Base-by-base conservation (phyloP, 805 yeast genomes). In the Nakazawaea pomicola region DNA sequence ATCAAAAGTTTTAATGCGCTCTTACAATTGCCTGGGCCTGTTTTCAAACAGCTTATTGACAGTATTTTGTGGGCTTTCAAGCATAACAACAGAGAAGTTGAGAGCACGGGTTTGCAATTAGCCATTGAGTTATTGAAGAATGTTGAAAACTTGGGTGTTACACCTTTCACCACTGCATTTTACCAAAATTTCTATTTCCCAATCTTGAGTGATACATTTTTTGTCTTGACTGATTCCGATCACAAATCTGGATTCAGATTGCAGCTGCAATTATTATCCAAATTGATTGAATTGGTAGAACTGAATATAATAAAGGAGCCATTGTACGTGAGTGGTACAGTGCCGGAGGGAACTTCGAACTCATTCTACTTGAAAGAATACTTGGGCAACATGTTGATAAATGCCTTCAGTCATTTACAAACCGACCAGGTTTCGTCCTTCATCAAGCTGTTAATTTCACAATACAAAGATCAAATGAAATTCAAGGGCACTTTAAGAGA, bases 51-150 rank as follows among this genome's bases (percentile, higher is more conserved):
- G 45, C 83, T 93, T 43, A 80, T 93, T 46, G 91, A 89, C 64
- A 95, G 98, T 2, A 90, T 95, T 34, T 70, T 93, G 55, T 93
- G 99, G 99, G 97, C 98, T 0, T 86, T 93, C 62, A 91, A 93
- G 64, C 99, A 93, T 62, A 93, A 90, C 56, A 90, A 93, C 63
- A 80, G 98, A 61, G 98, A 91, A 42, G 97, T 93, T 42, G 99
- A 93, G 62, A 90, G 83, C 48, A 82, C 82, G 41, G 99, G 99
- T 20, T 74, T 93, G 52, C 76, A 82, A 29, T 72, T 93, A 49
- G 86, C 93, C 25, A 71, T 83, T 43, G 97, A 91, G 56, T 70
- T 93, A 47, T 71, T 91, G 45, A 79, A 77, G 51, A 93, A 93
- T 59, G 90, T 93, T 50, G 91, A 89, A 49, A 77, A 74, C 40